A percentile compares a stretch with the other conserved stretches of the same genome.
phyloP scores from a whole-genome alignment of 257 asterid species.

The Nicotiana obtusifolia region DNA sequence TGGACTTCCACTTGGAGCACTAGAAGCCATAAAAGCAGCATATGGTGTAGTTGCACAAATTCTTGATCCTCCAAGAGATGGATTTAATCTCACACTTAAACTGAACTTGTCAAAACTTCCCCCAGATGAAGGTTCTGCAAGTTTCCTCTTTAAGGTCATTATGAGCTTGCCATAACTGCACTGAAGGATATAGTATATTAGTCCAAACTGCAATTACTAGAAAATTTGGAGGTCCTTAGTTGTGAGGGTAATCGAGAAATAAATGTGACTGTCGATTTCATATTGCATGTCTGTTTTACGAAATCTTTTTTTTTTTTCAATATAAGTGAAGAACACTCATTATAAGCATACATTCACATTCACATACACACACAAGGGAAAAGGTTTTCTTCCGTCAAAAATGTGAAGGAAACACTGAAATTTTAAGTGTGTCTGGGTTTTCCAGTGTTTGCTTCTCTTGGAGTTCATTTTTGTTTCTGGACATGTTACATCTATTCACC shows the following conservation, averaged over 20 bases:
- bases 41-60: constrained; percentile 79
- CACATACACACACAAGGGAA: too few relatives aligned
- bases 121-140: constrained; percentile 88
- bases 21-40: constrained; percentile 86
- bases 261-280: not conserved
- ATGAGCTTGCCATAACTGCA: constrained; percentile 39
- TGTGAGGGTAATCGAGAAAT: not conserved
- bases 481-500: not conserved
- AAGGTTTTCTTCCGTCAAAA: not conserved
- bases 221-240: not conserved
- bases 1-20: constrained; percentile 88
- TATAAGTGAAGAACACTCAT: not conserved
- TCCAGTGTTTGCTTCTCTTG: not conserved
- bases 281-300: not conserved
- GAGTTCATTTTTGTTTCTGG: not conserved
- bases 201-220: constrained; percentile 1
- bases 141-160: constrained; percentile 58
- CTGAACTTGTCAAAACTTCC: constrained; percentile 91
- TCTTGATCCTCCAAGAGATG: constrained; percentile 98
- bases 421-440: too few relatives aligned
- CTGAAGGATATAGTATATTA: constrained; percentile 19
- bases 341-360: not conserved
- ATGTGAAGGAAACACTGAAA: too few relatives aligned
- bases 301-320: not conserved
- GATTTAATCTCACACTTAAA: constrained; percentile 88